A percentile compares a stretch with the other conserved stretches of the same genome.
Evolutionary conservation across 176 grass and related monocot species (phyloP).

Genomic region (Musa itinerans): DNA sequence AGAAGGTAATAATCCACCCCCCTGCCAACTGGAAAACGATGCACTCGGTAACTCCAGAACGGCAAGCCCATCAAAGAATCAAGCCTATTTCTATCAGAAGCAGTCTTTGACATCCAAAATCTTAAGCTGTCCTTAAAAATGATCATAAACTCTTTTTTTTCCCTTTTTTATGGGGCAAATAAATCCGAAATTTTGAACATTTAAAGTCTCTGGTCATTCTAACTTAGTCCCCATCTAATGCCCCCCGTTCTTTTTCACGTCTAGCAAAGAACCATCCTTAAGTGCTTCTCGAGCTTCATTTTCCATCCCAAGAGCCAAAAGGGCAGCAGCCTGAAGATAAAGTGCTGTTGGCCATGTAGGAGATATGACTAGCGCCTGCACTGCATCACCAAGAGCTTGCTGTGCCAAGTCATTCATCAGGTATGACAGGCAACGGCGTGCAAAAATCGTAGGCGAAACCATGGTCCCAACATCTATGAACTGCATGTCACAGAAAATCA

Average conservation of each 20-base stretch:
- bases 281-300: constrained; percentile 83
- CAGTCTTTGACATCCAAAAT: constrained; percentile 1
- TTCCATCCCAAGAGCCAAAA: constrained; percentile 71
- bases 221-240: constrained; percentile 16
- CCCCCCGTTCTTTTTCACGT: constrained; percentile 40
- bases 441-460: constrained; percentile 92
- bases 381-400: constrained; percentile 73
- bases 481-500: constrained; percentile 32
- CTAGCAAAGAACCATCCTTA: constrained; percentile 65
- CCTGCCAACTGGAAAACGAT: neutral
- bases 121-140: neutral
- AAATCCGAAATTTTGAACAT: neutral
- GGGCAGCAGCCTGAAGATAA: constrained; percentile 79
- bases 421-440: constrained; percentile 75
- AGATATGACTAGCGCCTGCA: constrained; percentile 86
- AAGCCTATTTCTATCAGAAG: neutral
- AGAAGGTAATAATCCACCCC: too few species aligned
- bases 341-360: constrained; percentile 80
- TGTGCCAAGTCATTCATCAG: constrained; percentile 74
- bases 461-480: constrained; percentile 96
- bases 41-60: too few species aligned
- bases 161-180: too few species aligned
- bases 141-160: neutral
- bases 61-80: neutral
- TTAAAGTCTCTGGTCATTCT: neutral